Evolutionary conservation across 139 green algal genomes (phyloP), one percentile per base, ranked within the genome.

Genomic region (Marvania coccoides): DNA sequence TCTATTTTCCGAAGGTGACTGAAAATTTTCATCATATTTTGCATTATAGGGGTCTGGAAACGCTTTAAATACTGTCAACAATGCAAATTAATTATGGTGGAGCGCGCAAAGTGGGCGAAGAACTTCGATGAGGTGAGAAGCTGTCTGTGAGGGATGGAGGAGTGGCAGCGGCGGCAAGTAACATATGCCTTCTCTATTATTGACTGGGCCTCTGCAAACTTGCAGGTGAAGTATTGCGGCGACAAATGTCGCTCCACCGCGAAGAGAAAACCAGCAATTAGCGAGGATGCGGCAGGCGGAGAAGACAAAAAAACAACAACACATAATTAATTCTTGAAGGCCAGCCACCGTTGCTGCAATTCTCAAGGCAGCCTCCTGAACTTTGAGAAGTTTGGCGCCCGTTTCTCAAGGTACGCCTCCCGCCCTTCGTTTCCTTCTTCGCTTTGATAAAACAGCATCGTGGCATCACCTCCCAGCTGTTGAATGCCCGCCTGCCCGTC

Each of bases 401-500:
- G 78, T 71, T 89, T 91, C 24, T 97, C 83, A 58, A 96, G 15
- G 73, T 91, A 98, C 1, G 93, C 86, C 10, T 82, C 28, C 0
- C 86, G 73, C 0, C 93, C 93, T 81, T 99, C 94, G 64, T 87
- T 85, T 30, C 91, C 94, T 71, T 99, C 94, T 51, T 92, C 87
- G 9, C 69, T 87, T 45, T 90, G 72, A 68, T 99, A 99, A 67
- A 99, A 99, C 7, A 99, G 81, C 73, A 97, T 48, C 5, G 94
- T 99, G 13, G 95, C 92, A 61, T 96, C 86, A 31, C 92, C 90
- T 0, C 87, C 94, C 26, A 99, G 80, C 67, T 98, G 76, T 78
- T 94, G 86, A 31, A 98, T 81, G 58, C 94, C 94, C 19, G 92
- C 90, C 56, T 95, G 87, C 1, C 94, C 92, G 70, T 99, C 94